Evolutionary conservation across 352 stramenopile species (phyloP), one percentile per base, ranked within the genome.

Genomic region (Phytophthora sp.): DNA sequence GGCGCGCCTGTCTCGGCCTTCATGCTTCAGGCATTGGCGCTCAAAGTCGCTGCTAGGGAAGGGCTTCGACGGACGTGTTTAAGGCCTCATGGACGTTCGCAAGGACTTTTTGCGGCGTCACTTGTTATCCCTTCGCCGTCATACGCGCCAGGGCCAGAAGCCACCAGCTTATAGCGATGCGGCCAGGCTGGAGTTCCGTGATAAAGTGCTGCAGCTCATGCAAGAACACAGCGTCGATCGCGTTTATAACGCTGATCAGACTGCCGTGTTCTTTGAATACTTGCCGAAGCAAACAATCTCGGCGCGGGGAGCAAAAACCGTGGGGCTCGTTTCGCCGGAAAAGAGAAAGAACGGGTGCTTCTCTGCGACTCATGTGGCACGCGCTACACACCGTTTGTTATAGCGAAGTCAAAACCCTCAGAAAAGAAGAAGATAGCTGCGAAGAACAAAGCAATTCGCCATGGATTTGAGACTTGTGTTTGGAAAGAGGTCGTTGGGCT

Each of bases 191-290:
- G 13, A 31, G 11, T 69, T 71, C 39, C 13, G 24, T 3, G 12
- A 5, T 7, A n/a, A 66, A 16, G 49, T 65, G n/a, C 7, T 49
- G 21, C 3, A 39, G 7, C 29, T 31, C 11, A 69, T 73, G 49
- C 9, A 31, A 0, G 1, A 71, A 21, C 12, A 57, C 4, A 47
- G 45, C 13, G 67, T 77, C 1, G 30, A 59, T 23, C 39, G 15
- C 16, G 44, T 74, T 1, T 76, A 59, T 52, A 81, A 76, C 42
- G 73, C 66, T 0, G 51, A 81, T 71, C n/a, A n/a, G n/a, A n/a
- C n/a, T n/a, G n/a, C n/a, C n/a, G n/a, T n/a, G n/a, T n/a, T 60
- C 36, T 72, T 81, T 45, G 57, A 82, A 33, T 81, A 78, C 42
- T 30, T 78, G 0, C 63, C 69, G 0, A 68, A 66, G 56, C 68